Base-by-base conservation (phyloP, 2,329 filamentous ascomycete genomes). In the Tolypocladium ophioglossoides region DNA sequence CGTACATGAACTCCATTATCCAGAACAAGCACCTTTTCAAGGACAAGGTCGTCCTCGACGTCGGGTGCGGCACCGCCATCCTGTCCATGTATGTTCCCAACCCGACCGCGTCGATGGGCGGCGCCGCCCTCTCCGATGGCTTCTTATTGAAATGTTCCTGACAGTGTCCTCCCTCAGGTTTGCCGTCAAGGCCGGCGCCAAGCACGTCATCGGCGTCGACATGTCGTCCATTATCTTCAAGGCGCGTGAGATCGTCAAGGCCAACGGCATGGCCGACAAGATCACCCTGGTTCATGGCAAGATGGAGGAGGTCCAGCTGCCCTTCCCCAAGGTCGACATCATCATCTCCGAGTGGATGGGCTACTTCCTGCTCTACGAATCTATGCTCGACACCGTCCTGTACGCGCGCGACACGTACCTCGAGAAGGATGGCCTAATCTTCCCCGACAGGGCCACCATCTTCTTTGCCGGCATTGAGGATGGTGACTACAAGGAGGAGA, bases 331-430 rank as follows among this genome's bases (percentile, higher is more conserved):
- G 75, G 94, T 99, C 61, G 94, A 99, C 69, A 99, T 99, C 70
- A 99, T 99, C 75, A 95, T 99, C 71, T 97, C 92, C 2, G 94
- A 99, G 78, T 99, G 94, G 94, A 99, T 99, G 94, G 94, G 94
- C 37, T 99, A 99, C 78, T 97, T 97, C 78, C 78, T 99, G 52
- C 84, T 99, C 57, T 99, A 99, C 75, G 94, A 99, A 83, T 89
- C 83, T 82, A 99, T 99, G 94, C 75, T 99, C 68, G 94, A 99
- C 76, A 99, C 94, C 35, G 94, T 99, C 51, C 82, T 99, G 56
- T 97, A 96, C 69, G 94, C 94, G 30, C 86, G 94, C 64, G 94
- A 99, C 79, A 87, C 80, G 70, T 99, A 96, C 73, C 84, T 99
- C 57, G 78, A 77, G 59, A 86, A 88, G 69, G 88, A 88, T 62